phyloP scores from a whole-genome alignment of 108 stramenopile genomes.

The Fragilaria radians region DNA sequence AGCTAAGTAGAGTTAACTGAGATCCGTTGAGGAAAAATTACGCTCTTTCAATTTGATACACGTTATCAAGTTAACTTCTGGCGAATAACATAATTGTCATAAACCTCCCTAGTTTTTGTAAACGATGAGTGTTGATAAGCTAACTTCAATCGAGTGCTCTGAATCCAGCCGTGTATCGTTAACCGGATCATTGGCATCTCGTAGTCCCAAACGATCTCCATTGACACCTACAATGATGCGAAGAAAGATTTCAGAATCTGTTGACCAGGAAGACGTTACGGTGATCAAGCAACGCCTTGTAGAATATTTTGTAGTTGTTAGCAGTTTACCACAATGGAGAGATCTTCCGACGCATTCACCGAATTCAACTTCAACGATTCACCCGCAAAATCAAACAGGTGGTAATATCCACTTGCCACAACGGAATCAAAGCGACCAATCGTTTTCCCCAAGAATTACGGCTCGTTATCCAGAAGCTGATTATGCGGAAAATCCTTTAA shows the following conservation, averaged over 20 bases:
- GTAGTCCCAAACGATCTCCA: too few species aligned
- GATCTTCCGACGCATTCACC: slow-evolving; percentile 1
- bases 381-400: not conserved
- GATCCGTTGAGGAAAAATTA: too few species aligned
- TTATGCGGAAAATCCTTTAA: slow-evolving; percentile 64
- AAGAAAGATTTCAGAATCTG: not conserved
- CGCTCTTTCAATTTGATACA: too few species aligned
- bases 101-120: too few species aligned
- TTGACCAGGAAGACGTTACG: not conserved
- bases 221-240: not conserved
- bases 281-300: slow-evolving; percentile 47
- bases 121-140: too few species aligned
- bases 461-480: slow-evolving; percentile 69
- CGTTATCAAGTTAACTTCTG: too few species aligned
- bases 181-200: too few species aligned
- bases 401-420: slow-evolving; percentile 41
- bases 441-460: slow-evolving; percentile 66
- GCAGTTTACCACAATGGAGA: slow-evolving; percentile 31
- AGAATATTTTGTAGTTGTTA: slow-evolving; percentile 81
- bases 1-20: too few species aligned
- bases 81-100: too few species aligned
- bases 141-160: too few species aligned
- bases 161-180: too few species aligned
- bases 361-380: not conserved
- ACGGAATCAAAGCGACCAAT: not conserved